Conservation (phyloP, 805 yeast species). For the Wickerhamiella allomyrinae region DNA sequence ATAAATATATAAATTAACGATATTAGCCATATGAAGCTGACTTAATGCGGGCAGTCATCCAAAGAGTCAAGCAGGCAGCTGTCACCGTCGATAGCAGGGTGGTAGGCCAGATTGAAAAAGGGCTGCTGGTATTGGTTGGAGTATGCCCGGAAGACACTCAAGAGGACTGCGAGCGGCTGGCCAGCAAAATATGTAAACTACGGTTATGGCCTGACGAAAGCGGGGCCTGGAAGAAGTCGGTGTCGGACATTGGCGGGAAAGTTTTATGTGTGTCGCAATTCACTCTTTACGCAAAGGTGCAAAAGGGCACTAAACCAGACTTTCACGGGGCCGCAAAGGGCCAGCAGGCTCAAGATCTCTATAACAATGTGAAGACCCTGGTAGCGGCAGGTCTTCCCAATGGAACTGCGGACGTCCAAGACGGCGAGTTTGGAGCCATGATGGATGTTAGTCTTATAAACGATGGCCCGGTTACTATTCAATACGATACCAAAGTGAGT, state of each 20-base stretch:
- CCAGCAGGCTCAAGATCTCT: slow-evolving; percentile 34
- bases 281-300: slow-evolving; percentile 71
- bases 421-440: slow-evolving; percentile 93
- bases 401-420: slow-evolving; percentile 57
- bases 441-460: slow-evolving; percentile 84
- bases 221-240: slow-evolving; percentile 63
- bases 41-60: slow-evolving; percentile 76
- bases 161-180: slow-evolving; percentile 56
- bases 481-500: slow-evolving; percentile 47
- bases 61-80: slow-evolving; percentile 76
- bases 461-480: slow-evolving; percentile 88
- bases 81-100: slow-evolving; percentile 65
- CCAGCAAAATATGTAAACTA: slow-evolving; percentile 49
- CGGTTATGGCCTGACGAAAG: slow-evolving; percentile 64
- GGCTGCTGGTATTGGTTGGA: slow-evolving; percentile 73
- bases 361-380: slow-evolving; percentile 30
- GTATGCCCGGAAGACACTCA: slow-evolving; percentile 62
- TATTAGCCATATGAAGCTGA: not conserved
- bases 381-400: slow-evolving; percentile 20
- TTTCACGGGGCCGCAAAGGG: slow-evolving; percentile 89
- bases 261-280: slow-evolving; percentile 85
- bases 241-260: slow-evolving; percentile 52
- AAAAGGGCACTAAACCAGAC: slow-evolving; percentile 90
- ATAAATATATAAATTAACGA: not conserved
- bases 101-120: slow-evolving; percentile 59